Base-by-base conservation (phyloP, 2,329 filamentous ascomycete genomes). In the Kalmusia sp. region DNA sequence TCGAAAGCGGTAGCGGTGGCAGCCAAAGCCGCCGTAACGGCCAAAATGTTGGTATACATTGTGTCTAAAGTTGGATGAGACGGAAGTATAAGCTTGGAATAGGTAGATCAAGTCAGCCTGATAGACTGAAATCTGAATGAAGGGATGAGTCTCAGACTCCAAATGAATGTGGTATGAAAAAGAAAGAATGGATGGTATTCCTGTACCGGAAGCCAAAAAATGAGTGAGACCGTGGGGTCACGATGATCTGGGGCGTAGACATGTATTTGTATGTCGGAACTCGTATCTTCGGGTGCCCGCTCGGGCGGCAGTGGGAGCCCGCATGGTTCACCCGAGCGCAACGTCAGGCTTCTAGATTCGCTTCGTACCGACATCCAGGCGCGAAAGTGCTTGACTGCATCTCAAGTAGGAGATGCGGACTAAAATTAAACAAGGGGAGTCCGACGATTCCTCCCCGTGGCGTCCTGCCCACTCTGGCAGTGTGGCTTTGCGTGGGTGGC, bases 111-210 rank as follows among this genome's bases (percentile, higher is more conserved):
- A 19, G 27, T 41, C 46, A 43, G 28, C 52, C 37, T 54, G 38
- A 49, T 39, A 25, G 30, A 33, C 4, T 27, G 15, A 28, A 27
- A 4, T 15, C 38, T 46, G 43, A 69, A 68, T 43, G 64, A 69
- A 62, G 56, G 63, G 63, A 51, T 57, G 49, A 72, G 68, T 71
- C 65, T 69, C 67, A 57, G 64, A 72, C 70, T 70, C 65, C 41
- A 56, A 52, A 46, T 12, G 43, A 55, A 39, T 52, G 56, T 52
- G 57, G 35, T 22, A 12, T 50, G 28, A 53, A 47, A 41, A 58
- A 58, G 55, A 71, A 69, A 57, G 65, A 69, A 61, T 55, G 66
- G 58, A 60, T 59, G 65, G 67, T 69, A 69, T 63, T 70, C 69
- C 70, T 63, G 67, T 68, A 73, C 63, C 65, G 52, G 58, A 63